These are phyloP conservation scores for Scytalidium sp. DNA, from an alignment of 2,329 filamentous ascomycete species.

Conservation along the genomic window DNA sequence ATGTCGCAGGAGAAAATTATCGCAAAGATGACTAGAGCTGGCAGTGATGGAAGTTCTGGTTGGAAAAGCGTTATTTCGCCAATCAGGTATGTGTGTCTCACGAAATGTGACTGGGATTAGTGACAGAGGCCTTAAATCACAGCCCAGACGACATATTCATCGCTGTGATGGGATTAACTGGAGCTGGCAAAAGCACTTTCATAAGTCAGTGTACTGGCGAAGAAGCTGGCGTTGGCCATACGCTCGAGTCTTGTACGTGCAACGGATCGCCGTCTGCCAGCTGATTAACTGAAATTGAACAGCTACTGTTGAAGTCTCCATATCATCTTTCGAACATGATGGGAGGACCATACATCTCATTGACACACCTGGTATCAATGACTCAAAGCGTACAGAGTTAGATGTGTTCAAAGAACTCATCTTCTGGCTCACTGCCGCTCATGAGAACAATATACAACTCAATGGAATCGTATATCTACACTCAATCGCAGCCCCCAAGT, in stretches of 20 bases:
- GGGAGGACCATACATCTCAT: conserved; percentile 27
- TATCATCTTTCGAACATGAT: too few relatives aligned
- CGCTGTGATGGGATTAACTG: conserved; percentile 10
- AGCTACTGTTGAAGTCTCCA: too few relatives aligned
- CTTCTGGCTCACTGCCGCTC: conserved; percentile 26
- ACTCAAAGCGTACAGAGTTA: conserved; percentile 34
- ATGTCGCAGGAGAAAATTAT: too few relatives aligned
- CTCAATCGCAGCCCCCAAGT: conserved; percentile 38
- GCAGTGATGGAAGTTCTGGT: too few relatives aligned
- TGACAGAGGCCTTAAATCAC: too few relatives aligned
- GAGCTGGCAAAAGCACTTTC: conserved; percentile 10
- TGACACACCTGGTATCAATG: conserved; percentile 43
- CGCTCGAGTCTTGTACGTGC: conserved; percentile 4
- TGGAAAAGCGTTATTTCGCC: too few relatives aligned
- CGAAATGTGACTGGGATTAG: too few relatives aligned
- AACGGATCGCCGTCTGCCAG: too few relatives aligned
- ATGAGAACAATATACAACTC: conserved; percentile 23
- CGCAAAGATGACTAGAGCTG: too few relatives aligned
- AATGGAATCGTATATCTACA: conserved; percentile 44
- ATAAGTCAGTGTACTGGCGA: conserved; percentile 4
- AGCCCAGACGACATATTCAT: too few relatives aligned
- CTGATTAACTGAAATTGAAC: neutral
- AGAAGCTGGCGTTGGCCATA: conserved; percentile 1
- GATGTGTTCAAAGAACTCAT: conserved; percentile 37
- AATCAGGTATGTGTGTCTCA: too few relatives aligned